Conservation (phyloP, 148 eudicot species). For the Suaeda aralocaspica region DNA sequence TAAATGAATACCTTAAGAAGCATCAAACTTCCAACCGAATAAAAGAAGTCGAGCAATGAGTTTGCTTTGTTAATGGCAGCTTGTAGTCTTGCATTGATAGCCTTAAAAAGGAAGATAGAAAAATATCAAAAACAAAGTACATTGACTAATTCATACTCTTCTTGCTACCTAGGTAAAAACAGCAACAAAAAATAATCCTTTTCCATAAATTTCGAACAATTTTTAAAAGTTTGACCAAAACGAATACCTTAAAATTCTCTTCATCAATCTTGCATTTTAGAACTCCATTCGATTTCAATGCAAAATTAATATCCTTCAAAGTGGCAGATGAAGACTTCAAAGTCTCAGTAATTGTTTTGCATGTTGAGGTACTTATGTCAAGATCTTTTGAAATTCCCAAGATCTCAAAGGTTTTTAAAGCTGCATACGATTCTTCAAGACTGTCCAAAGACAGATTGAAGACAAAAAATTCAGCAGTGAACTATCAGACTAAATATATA, state of each 20-base stretch:
- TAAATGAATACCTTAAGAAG: slow-evolving; percentile 57
- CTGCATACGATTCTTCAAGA: slow-evolving; percentile 74
- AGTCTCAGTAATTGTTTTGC: slow-evolving; percentile 48
- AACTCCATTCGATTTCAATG: slow-evolving; percentile 51
- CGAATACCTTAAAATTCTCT: slow-evolving; percentile 48
- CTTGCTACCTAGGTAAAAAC: background rate
- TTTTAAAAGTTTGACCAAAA: slow-evolving; percentile 5
- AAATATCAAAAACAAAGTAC: background rate
- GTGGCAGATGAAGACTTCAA: slow-evolving; percentile 48
- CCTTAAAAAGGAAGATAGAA: slow-evolving; percentile 31
- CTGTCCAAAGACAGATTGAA: slow-evolving; percentile 34
- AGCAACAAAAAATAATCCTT: background rate
- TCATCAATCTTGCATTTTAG: slow-evolving; percentile 53
- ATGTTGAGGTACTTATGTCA: slow-evolving; percentile 43
- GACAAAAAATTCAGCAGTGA: slow-evolving; percentile 11
- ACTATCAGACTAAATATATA: background rate
- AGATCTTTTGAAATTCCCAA: slow-evolving; percentile 55
- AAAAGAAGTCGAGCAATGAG: slow-evolving; percentile 68
- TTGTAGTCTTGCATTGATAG: slow-evolving; percentile 53
- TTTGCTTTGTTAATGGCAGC: slow-evolving; percentile 44
- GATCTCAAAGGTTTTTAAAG: slow-evolving; percentile 63
- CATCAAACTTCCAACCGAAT: slow-evolving; percentile 63
- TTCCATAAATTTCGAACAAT: background rate
- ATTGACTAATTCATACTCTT: background rate
- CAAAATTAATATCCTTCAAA: slow-evolving; percentile 64